Evolutionary conservation across 306 rosid species (phyloP), one percentile per base, ranked within the genome.

Genomic region (Lathyrus oleraceus): DNA sequence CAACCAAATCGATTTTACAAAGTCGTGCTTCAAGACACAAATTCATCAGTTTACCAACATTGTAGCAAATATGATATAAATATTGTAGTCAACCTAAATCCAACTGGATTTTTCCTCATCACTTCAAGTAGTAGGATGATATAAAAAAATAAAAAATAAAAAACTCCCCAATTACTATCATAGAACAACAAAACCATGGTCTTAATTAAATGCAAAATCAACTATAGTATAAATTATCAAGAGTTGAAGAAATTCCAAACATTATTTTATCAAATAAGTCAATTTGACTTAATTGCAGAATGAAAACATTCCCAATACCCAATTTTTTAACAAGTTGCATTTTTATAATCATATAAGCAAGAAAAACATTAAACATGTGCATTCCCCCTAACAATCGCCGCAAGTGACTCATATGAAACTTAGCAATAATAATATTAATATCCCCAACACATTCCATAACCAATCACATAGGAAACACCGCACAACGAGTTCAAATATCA

Each of bases 311-410:
- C 5, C 54, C 21, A 15, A 47, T 15, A n/a, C 16, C 5, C 5
- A 9, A 40, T 52, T 12, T 6, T 12, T 56, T 6, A 27, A 57
- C 40, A 11, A 54, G 35, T 54, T 54, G 8, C 36, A 25, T 20
- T 27, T 27, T 13, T 13, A 2, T 25, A 57, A 57, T 14, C 5
- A 25, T 23, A 25, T 13, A 66, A 76, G 74, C 82, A 77, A 81
- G 52, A 19, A 86, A 40, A 56, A 15, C 84, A 81, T 60, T 83
- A 40, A 56, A 13, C 84, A 80, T 63, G 83, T 78, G 81, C 57
- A 57, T 59, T 80, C 62, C 71, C 70, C 65, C 71, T 62, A 69
- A 63, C 65, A 65, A 78, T 52, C 72, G 67, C 87, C 71, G 59
- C 65, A 69, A 75, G 54, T 40, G 51, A 47, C 78, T 60, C 44